These are phyloP conservation scores for Psilocybe cubensis DNA, from an alignment of 768 basidiomycete genomes.

Conservation along the genomic window DNA sequence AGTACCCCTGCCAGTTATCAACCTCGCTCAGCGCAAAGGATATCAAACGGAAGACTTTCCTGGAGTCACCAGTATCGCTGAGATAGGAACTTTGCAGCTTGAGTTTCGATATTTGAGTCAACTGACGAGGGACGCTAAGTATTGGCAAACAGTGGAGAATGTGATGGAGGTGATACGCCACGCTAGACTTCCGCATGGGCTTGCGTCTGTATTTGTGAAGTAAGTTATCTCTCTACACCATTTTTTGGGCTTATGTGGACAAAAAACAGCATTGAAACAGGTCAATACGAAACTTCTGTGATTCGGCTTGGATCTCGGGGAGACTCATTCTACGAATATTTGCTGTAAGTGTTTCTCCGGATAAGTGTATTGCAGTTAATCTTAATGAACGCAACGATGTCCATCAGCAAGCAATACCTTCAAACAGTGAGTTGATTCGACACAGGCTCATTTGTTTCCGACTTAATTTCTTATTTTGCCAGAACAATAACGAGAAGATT, in stretches of 20 bases:
- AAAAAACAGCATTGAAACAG: constrained; percentile 37
- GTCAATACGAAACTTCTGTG: constrained; percentile 58
- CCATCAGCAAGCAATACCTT: constrained; percentile 72
- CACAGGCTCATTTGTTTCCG: too few species aligned
- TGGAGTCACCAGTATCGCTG: constrained; percentile 77
- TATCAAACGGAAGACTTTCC: constrained; percentile 61
- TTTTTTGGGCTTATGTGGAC: background rate
- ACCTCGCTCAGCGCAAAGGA: constrained; percentile 66
- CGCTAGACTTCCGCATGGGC: constrained; percentile 65
- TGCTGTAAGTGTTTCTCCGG: constrained; percentile 54
- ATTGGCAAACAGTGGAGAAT: constrained; percentile 82
- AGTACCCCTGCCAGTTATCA: constrained; percentile 79
- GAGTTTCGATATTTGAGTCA: constrained; percentile 89
- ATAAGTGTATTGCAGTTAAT: background rate
- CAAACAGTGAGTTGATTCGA: constrained; percentile 69
- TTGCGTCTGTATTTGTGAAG: constrained; percentile 88
- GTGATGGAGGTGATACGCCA: constrained; percentile 72
- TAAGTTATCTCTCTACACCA: constrained; percentile 29
- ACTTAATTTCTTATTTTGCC: too few species aligned
- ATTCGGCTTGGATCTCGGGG: constrained; percentile 91
- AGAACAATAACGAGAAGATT: too few species aligned
- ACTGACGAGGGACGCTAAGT: constrained; percentile 75
- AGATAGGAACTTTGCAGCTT: constrained; percentile 87
- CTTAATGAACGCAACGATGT: constrained; percentile 1
- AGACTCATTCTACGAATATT: constrained; percentile 94